phyloP scores from a whole-genome alignment of 371 early-diverging fungal species.

The Globomyces sp. region DNA sequence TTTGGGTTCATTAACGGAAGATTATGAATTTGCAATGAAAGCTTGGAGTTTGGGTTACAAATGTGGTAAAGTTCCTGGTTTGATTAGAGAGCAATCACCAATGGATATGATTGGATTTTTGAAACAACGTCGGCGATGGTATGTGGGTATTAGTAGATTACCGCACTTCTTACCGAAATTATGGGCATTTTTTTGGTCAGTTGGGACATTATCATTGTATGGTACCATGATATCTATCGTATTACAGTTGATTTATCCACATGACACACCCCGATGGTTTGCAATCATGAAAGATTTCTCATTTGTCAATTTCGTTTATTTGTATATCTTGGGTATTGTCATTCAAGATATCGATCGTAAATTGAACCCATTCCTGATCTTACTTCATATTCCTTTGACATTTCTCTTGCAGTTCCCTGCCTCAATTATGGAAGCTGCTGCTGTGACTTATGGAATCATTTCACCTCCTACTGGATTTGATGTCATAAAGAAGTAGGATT shows the following conservation, averaged over 20 bases:
- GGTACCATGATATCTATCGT: slow-evolving; percentile 17
- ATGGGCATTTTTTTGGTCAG: slow-evolving; percentile 19
- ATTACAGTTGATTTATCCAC: slow-evolving; percentile 1
- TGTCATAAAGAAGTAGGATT: slow-evolving; percentile 17
- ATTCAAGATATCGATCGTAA: slow-evolving; percentile 20
- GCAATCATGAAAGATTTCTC: slow-evolving; percentile 22
- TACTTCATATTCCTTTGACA: slow-evolving; percentile 16
- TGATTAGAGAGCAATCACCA: slow-evolving; percentile 31
- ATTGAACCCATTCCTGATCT: slow-evolving; percentile 7
- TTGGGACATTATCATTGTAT: slow-evolving; percentile 19
- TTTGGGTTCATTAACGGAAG: slow-evolving; percentile 25
- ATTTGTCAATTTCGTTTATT: slow-evolving; percentile 18
- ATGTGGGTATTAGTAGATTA: slow-evolving; percentile 23
- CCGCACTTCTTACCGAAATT: slow-evolving; percentile 20
- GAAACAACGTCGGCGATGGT: slow-evolving; percentile 31
- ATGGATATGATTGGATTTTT: slow-evolving; percentile 21
- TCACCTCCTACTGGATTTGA: slow-evolving; percentile 19
- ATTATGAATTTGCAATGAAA: slow-evolving; percentile 20
- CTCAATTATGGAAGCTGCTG: slow-evolving; percentile 12
- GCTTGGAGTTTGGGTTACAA: slow-evolving; percentile 27
- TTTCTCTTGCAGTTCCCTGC: slow-evolving; percentile 17
- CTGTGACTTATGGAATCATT: slow-evolving; percentile 19
- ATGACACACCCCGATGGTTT: slow-evolving; percentile 21
- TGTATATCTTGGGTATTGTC: slow-evolving; percentile 21
- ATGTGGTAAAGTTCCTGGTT: slow-evolving; percentile 25